Base-by-base conservation (phyloP, 139 green algal genomes). In the Tetradesmus lagerheimii region DNA sequence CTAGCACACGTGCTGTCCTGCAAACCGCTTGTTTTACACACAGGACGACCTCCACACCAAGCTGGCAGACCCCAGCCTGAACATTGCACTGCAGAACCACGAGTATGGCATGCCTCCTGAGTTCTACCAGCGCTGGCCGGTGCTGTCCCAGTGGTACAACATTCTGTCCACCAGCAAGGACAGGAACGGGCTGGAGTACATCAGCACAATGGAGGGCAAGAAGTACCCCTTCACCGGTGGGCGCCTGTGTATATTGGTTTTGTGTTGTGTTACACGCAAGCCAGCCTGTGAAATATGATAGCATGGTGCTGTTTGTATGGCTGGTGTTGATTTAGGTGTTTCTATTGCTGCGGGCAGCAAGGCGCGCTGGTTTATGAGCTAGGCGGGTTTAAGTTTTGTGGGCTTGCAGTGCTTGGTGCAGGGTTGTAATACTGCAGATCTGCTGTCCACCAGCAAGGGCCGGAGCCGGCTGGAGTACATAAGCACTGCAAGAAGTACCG, bases 71-170 rank as follows among this genome's bases (percentile, higher is more conserved):
- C 45, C 91, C 11, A 27, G 79, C 20, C 83, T 91, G 37, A 97
- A 98, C 92, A 96, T 98, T 57, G 89, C 91, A 4, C 92, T 98
- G 74, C 89, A 97, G 90, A 98, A 97, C 91, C 96, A 98, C 88
- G 93, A 94, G 93, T 98, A 97, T 86, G 96, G 96, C 62, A 88
- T 98, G 79, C 94, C 95, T 1, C 96, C 96, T 0, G n/a, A 74
- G 18, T 92, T 95, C 87, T 98, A 97, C 91, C 31, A 94, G 50
- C 90, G 89, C 35, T 96, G 93, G 93, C 93, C 94, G 4, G 62
- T 95, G 0, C 91, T 97, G 91, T 71, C 89, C 0, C 38, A 96
- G 38, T 92, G 83, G 84, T 97, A 93, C 91, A 90, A 92, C 64
- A 90, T 96, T 12, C 80, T 98, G 50, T 92, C 86, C 50, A 98